These are phyloP conservation scores for Wickerhamiella cacticola DNA, from an alignment of 805 yeast species.

Conservation along the genomic window DNA sequence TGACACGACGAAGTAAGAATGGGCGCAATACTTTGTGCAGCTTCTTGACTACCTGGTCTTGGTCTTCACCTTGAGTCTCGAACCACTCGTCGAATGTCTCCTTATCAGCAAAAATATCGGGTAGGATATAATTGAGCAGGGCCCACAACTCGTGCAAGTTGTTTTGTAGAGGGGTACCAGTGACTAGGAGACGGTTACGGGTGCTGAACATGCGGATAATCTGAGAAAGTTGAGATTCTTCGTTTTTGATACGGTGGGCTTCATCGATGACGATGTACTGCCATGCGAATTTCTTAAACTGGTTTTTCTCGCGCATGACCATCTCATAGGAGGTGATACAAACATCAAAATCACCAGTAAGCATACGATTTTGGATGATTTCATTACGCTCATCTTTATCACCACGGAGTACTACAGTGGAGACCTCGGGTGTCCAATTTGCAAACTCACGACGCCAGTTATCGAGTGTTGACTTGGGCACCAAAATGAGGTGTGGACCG, in stretches of 20 bases:
- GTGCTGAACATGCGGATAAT: slow-evolving; percentile 83
- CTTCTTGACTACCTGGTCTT: slow-evolving; percentile 77
- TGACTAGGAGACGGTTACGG: slow-evolving; percentile 68
- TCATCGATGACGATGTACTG: slow-evolving; percentile 89
- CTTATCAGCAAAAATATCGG: slow-evolving; percentile 90
- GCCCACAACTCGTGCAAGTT: slow-evolving; percentile 97
- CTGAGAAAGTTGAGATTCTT: slow-evolving; percentile 82
- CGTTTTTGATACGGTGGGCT: slow-evolving; percentile 94
- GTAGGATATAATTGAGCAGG: slow-evolving; percentile 71
- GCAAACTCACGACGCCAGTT: slow-evolving; percentile 94
- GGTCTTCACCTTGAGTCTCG: slow-evolving; percentile 42
- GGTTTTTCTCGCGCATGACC: slow-evolving; percentile 78
- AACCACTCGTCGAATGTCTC: slow-evolving; percentile 90
- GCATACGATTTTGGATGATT: slow-evolving; percentile 45
- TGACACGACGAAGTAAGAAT: slow-evolving; percentile 76
- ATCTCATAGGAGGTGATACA: slow-evolving; percentile 85
- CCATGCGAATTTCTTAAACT: slow-evolving; percentile 76
- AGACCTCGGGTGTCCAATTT: slow-evolving; percentile 93
- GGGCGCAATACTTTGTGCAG: slow-evolving; percentile 82
- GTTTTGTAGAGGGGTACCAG: slow-evolving; percentile 94
- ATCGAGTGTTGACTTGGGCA: slow-evolving; percentile 90
- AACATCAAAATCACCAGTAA: slow-evolving; percentile 77
- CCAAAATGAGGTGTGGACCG: slow-evolving; percentile 86
- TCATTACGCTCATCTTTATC: slow-evolving; percentile 65
- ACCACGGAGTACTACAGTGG: slow-evolving; percentile 77